Percentiles rank a stretch among this genome's conserved stretches.
Evolutionary conservation across 352 stramenopile species (phyloP).

Genomic region (Globisporangium mamillatum): DNA sequence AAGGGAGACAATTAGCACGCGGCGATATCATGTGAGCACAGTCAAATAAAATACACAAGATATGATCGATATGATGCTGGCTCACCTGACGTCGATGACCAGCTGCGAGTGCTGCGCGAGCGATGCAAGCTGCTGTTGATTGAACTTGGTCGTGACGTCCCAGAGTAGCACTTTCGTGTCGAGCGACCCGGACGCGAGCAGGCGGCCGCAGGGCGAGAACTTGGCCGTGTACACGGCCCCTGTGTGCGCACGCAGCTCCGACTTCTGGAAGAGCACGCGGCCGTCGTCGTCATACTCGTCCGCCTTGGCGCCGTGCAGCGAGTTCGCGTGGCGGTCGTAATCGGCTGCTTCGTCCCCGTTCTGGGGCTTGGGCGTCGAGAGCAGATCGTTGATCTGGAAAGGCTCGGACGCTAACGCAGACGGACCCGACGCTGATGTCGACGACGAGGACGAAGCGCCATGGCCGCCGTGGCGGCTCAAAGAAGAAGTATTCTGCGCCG

Average conservation of each 20-base stretch:
- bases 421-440: slow-evolving; percentile 16
- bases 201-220: slow-evolving; percentile 78
- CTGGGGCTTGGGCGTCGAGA: slow-evolving; percentile 39
- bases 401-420: slow-evolving; percentile 36
- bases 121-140: slow-evolving; percentile 79
- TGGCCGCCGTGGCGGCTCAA: slow-evolving; percentile 13
- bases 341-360: slow-evolving; percentile 33
- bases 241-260: slow-evolving; percentile 67
- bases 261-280: slow-evolving; percentile 80
- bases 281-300: slow-evolving; percentile 62
- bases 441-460: slow-evolving; percentile 11
- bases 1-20: not conserved
- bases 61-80: not conserved
- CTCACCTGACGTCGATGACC: slow-evolving; percentile 75
- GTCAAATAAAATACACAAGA: not conserved
- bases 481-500: slow-evolving; percentile 35
- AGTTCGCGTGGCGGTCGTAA: slow-evolving; percentile 27
- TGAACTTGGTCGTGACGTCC: slow-evolving; percentile 89
- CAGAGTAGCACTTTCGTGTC: slow-evolving; percentile 83
- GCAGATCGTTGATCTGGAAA: slow-evolving; percentile 73
- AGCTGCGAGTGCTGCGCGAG: slow-evolving; percentile 76
- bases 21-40: not conserved
- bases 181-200: slow-evolving; percentile 76
- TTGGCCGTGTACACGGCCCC: slow-evolving; percentile 86
- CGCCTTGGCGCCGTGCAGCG: slow-evolving; percentile 46